Base-by-base conservation (phyloP, 495 filamentous ascomycete genomes). In the Bacidia rubella region DNA sequence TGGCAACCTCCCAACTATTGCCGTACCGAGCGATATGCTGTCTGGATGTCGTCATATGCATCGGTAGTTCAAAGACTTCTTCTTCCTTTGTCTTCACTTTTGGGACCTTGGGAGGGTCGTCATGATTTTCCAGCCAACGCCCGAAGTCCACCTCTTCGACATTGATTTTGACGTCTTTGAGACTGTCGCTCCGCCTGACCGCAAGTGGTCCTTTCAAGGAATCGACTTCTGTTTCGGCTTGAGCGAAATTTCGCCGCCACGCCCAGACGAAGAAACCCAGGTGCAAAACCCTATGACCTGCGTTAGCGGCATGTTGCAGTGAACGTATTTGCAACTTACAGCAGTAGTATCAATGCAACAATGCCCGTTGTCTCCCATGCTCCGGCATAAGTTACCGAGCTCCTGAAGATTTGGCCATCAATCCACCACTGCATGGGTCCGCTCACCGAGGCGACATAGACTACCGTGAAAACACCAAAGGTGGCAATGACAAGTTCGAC, bases 361-460 rank as follows among this genome's bases (percentile, higher is more conserved):
- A 46, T 21, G 24, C 39, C 51, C 3, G 25, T 53, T 22, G 25
- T 45, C 22, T 53, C 39, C 39, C 40, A 53, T 12, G 40, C 51
- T 3, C 51, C 51, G 2, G 25, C 40, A 45, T 46, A 12, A 19
- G 19, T 29, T 15, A 43, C 42, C 7, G n/a, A 29, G 24, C 45
- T 19, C 21, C 32, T 49, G 21, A 22, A 9, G 41, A 22, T 44
- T 9, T 17, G 41, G 11, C 47, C 47, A 35, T 50, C 19, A 26
- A 50, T 19, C 47, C 47, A 50, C 25, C 51, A 45, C 26, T 53
- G 39, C 40, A 53, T 43, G 2, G 47, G 51, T 40, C 51, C 51
- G 19, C 38, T 19, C 39, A 24, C 2, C 20, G 21, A 53, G 2
- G 24, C 38, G 40, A 38, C 19, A 27, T 45, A 43, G 15, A 45